Conservation (phyloP, 2,329 filamentous ascomycete genomes). For the Colletotrichum tanaceti region DNA sequence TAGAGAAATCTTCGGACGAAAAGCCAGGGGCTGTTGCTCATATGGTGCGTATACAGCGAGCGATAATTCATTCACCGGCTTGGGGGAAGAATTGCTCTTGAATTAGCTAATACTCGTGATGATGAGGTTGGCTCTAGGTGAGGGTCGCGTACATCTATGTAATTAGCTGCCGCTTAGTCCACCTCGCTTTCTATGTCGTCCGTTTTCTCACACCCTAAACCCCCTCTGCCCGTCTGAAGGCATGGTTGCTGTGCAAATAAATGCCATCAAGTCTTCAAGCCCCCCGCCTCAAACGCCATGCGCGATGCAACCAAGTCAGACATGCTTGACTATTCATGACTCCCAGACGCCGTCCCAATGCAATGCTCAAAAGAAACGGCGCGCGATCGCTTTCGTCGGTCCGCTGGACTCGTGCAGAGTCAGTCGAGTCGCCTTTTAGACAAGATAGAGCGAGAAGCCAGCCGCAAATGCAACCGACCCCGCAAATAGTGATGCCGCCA, state of each 20-base stretch:
- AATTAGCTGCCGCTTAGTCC: not conserved
- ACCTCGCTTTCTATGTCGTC: not conserved
- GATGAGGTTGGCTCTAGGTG: slow-evolving; percentile 23
- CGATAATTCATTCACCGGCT: not conserved
- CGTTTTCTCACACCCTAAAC: slow-evolving; percentile 1
- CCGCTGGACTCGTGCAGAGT: not conserved
- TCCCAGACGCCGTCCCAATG: slow-evolving; percentile 36
- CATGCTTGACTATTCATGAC: not conserved
- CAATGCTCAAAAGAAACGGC: slow-evolving; percentile 15
- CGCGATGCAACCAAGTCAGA: slow-evolving; percentile 25
- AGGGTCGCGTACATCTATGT: slow-evolving; percentile 8
- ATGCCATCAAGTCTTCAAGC: not conserved
- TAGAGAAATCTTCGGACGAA: slow-evolving; percentile 18
- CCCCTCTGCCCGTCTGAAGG: slow-evolving; percentile 12
- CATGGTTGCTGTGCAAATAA: slow-evolving; percentile 25
- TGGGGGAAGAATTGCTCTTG: not conserved
- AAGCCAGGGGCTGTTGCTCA: not conserved
- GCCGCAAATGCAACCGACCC: slow-evolving; percentile 14
- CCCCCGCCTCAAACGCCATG: slow-evolving; percentile 35
- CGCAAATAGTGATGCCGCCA: slow-evolving; percentile 31
- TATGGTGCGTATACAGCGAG: not conserved
- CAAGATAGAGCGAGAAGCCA: slow-evolving; percentile 17
- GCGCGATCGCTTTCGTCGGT: not conserved
- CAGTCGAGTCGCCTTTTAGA: not conserved
- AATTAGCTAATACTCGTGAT: slow-evolving; percentile 15